Evolutionary conservation across 805 yeast species (phyloP), one percentile per base, ranked within the genome.

Genomic region (Ogataea trehaloabstinens): DNA sequence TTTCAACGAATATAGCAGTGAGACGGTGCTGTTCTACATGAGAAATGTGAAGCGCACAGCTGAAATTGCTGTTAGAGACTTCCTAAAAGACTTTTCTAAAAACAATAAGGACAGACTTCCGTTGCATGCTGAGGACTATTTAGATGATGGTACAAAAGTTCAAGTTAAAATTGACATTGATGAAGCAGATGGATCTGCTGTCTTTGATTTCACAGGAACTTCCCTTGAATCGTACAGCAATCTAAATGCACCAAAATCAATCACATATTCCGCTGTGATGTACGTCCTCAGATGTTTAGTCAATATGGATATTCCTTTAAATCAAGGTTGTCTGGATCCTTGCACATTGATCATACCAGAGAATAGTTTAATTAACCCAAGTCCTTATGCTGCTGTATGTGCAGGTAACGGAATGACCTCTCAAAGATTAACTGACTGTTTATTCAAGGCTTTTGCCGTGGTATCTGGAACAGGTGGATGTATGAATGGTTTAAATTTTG

Each of bases 401-500:
- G 63, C 65, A 32, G 80, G 80, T 28, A 77, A 76, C 48, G 80
- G 76, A 8, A 82, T 85, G 63, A 88, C 96, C 1, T 82, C 95
- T 2, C 96, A 90, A 63, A 73, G 95, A 49, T 79, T 89, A 24
- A 86, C 90, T 0, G 96, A 87, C 60, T 88, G 82, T 4, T 73
- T 90, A 18, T 68, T 89, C 53, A 81, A 80, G 51, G 91, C 96
- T 0, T 87, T 87, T 56, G 73, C 76, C 40, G 82, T 86, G 4
- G 80, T 85, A 55, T 95, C 95, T 2, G 95, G 88, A 42, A 85
- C 95, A 1, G 95, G 86, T 57, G 95, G 96, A 19, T 88, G 90
- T 40, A 85, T 93, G 65, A 89, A 89, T 63, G 87, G 86, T 61
- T 71, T 89, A 45, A 85, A 93, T 0, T 89, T 88, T 64, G 96